Evolutionary conservation across 371 early-diverging fungal genomes (phyloP), one percentile per base, ranked within the genome.

Genomic region (Mortierella sp.): DNA sequence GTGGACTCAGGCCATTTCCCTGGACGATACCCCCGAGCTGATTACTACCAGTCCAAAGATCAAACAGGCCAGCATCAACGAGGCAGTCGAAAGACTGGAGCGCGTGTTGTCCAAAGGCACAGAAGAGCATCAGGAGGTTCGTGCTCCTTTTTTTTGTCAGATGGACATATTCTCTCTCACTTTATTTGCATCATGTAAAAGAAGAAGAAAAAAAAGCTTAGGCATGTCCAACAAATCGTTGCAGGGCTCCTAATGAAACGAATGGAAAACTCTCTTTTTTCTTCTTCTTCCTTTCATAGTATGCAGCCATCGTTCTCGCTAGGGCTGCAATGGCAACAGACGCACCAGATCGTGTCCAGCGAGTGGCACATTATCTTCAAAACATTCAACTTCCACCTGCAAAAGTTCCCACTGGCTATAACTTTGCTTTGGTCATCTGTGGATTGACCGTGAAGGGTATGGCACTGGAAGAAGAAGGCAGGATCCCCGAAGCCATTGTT

Each of bases 381-480:
- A 75, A 74, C 58, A 66, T 81, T 37, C 81, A 75, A 29, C 71
- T 74, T 7, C 81, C 81, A 16, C 75, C 75, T 47, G 53, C 75
- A 23, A 69, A 66, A 26, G 1, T 80, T 37, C 57, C 76, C 19
- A 65, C 82, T 23, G 91, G 91, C 19, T 89, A 91, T 70, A 82
- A 76, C 30, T 74, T 87, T 21, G 81, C 85, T 16, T 66, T 91
- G 30, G 72, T 86, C 43, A 74, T 85, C 21, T 85, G 85, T 65
- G 86, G 88, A 30, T 67, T 83, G 44, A 76, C 82, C 0, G 81
- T 89, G 30, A 88, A 87, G 79, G 91, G 91, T 83, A 82, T 88
- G 37, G 81, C 82, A 16, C 68, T 86, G 7, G 93, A 92, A 70
- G 72, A 87, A 56, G 73, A 68, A 6, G 87, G 85, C 9, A 81